Evolutionary conservation across 2,329 filamentous ascomycete genomes (phyloP), one percentile per base, ranked within the genome.

Genomic region (Nothomitra cinnamomea): DNA sequence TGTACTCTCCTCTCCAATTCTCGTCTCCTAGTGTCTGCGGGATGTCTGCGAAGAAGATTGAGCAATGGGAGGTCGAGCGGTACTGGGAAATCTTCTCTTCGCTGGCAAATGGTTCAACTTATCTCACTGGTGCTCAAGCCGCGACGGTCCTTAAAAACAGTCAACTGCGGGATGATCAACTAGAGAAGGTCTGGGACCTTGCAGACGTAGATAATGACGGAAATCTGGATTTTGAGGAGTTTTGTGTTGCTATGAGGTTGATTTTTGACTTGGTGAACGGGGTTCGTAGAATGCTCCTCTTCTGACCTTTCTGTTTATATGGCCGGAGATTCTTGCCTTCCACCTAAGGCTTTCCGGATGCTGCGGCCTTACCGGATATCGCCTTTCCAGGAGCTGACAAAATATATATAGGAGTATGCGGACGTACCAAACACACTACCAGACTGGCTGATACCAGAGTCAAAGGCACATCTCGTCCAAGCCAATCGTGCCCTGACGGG

Each of bases 221-320:
- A 58, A 94, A 94, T 69, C 75, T 98, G 53, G 92, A 98, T 70
- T 98, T 98, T 72, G 92, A 98, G 71, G 92, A 98, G 74, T 98
- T 98, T 68, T 98, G 92, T 68, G 92, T 98, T 55, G 92, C 89
- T 40, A 98, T 98, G 92, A 80, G 92, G 64, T 73, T 98, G 63
- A 95, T 96, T 62, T 98, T 96, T 68, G 92, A 98, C 67, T 73
- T 96, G 59, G 82, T 98, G 61, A 98, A 98, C 64, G 92, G 92
- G 62, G 87, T 94, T 75, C 57, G 77, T 70, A n/a, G 2, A 32
- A 32, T 10, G 28, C 28, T 4, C 10, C 28, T 32, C 28, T 32
- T 32, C 28, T 5, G 5, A 5, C 28, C 28, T 32, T 32, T 10
- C 5, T 32, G 28, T 38, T 55, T n/a, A 7, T 36, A 32, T 36